Evolutionary conservation across 805 yeast species (phyloP), one percentile per base, ranked within the genome.

Genomic region (Starmera pachycereana): DNA sequence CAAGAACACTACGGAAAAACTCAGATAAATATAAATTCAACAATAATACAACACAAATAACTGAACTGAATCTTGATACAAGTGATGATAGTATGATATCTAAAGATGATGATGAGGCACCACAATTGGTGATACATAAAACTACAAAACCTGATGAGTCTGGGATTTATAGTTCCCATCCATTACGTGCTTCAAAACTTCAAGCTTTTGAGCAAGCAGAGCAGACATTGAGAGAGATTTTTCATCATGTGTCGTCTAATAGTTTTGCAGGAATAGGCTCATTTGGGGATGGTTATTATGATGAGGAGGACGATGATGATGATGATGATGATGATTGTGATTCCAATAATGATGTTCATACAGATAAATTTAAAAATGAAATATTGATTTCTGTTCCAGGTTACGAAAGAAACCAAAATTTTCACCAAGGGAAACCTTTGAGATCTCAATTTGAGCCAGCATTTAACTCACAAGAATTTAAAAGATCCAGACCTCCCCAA

Each of bases 241-340:
- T 51, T 39, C 49, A 42, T 27, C 44, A 44, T 4, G 39, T 11
- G 3, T 22, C 27, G 27, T 22, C 27, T 8, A 22, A 22, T 22
- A 22, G 27, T 22, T 22, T 22, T 22, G 6, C 27, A 22, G 27
- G 27, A 22, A 5, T 22, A 22, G 9, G 9, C 3, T 8, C 27
- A 8, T 22, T 22, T 22, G 27, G 27, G 9, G 27, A 22, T 22
- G 27, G 5, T 7, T 36, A 37, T 27, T 53, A 53, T 33, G 57
- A 54, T 32, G 52, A 54, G 2, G 52, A 50, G 0, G 50, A 52
- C 3, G 58, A 54, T 22, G 56, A 52, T 19, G 56, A 53, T 32
- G 59, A 54, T 28, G 57, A 52, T 27, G 56, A 52, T 7, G 57
- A 49, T 22, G 54, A 52, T 4, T 57, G 51, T 36, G 40, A 51